phyloP scores from a whole-genome alignment of 75 land plant genomes.

The Sequoiadendron giganteum region DNA sequence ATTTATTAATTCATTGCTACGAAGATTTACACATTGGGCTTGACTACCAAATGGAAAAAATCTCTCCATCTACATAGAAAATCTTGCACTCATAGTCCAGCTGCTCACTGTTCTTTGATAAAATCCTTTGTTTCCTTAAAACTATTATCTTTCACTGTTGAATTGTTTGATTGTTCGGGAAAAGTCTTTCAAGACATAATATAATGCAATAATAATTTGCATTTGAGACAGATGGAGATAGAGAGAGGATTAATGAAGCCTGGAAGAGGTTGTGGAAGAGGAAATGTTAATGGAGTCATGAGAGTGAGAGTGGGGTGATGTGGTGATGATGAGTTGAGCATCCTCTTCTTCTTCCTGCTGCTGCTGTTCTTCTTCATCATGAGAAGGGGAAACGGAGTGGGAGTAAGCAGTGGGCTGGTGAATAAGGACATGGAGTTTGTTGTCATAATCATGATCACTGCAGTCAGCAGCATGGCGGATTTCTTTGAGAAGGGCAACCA shows the following conservation, averaged over 20 bases:
- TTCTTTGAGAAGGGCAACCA: conserved; percentile 72
- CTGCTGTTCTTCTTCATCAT: not conserved
- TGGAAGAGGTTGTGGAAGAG: not conserved
- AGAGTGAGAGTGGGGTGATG: conserved; percentile 1
- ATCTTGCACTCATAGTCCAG: too few species aligned
- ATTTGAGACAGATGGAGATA: not conserved
- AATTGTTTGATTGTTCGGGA: not conserved
- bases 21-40: not conserved
- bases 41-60: not conserved
- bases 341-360: not conserved
- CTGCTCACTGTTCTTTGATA: not conserved
- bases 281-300: not conserved
- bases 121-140: not conserved
- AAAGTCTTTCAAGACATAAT: not conserved
- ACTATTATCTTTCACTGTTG: not conserved
- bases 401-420: not conserved
- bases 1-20: not conserved
- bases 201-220: not conserved
- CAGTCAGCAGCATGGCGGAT: conserved; percentile 37
- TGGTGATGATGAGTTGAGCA: not conserved
- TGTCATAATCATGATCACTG: not conserved
- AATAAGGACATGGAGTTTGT: conserved; percentile 3
- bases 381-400: not conserved
- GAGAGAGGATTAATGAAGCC: not conserved
- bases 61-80: not conserved